Percentiles rank a stretch among this genome's conserved stretches.
phyloP scores from a whole-genome alignment of 257 asterid species.

The Solanum medicagineum region DNA sequence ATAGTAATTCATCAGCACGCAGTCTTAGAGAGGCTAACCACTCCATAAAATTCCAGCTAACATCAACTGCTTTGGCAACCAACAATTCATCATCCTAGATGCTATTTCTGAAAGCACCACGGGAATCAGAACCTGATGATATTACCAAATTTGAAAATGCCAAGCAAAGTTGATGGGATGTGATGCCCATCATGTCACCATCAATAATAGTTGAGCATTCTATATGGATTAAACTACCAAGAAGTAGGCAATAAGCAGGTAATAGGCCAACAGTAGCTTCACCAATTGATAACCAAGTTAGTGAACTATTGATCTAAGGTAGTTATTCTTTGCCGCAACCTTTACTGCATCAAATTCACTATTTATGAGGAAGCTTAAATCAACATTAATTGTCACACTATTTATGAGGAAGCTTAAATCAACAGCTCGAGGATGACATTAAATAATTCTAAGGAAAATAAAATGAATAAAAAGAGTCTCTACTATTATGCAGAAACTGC shows the following conservation, averaged over 20 bases:
- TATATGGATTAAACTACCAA: background rate
- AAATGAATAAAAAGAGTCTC: background rate
- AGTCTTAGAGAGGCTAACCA: background rate
- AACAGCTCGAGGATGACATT: no score
- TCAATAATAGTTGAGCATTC: background rate
- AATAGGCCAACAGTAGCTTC: background rate
- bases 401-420: no score
- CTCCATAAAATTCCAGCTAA: background rate
- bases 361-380: background rate
- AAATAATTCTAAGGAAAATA: background rate
- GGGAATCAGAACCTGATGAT: background rate
- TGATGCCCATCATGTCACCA: background rate
- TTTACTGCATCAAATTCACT: background rate
- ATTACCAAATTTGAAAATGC: background rate
- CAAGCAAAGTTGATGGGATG: background rate
- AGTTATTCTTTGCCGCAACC: background rate
- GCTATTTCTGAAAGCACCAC: background rate
- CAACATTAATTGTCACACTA: background rate
- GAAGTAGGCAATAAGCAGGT: background rate
- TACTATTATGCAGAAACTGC: background rate
- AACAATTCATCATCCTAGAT: background rate
- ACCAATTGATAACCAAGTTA: background rate
- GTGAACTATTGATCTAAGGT: background rate
- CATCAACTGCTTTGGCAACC: background rate
- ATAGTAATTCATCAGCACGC: background rate